These are phyloP conservation scores for Noccaea bulbosa DNA, from an alignment of 345 rosid genomes.

Conservation along the genomic window DNA sequence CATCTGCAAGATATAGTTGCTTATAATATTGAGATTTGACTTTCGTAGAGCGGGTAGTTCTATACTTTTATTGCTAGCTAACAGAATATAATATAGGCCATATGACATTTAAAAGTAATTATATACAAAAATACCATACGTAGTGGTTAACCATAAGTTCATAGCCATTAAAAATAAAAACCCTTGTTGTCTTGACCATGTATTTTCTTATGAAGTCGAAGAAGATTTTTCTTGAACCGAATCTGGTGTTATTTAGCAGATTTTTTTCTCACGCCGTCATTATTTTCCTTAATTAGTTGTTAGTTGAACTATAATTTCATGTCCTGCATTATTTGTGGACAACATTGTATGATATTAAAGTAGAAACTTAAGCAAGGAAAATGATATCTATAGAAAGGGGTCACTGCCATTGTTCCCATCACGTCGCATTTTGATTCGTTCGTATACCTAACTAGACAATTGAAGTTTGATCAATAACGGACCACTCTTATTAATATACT, in stretches of 20 bases:
- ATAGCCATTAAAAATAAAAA: neutral
- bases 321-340: slow-evolving; percentile 1
- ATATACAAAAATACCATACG: neutral
- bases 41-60: slow-evolving; percentile 28
- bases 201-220: neutral
- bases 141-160: slow-evolving; percentile 39
- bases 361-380: slow-evolving; percentile 4
- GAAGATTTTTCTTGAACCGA: no score
- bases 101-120: slow-evolving; percentile 12
- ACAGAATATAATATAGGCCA: slow-evolving; percentile 15
- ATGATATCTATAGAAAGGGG: neutral
- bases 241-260: no score
- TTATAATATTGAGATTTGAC: slow-evolving; percentile 33
- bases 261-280: no score
- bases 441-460: slow-evolving; percentile 9
- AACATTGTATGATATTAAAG: slow-evolving; percentile 7
- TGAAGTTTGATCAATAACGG: slow-evolving; percentile 11
- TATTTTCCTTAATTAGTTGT: no score
- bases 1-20: neutral
- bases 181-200: slow-evolving; percentile 7
- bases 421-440: slow-evolving; percentile 18
- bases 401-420: slow-evolving; percentile 14
- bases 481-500: neutral
- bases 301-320: slow-evolving; percentile 8
- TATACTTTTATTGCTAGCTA: slow-evolving; percentile 24